These are phyloP conservation scores for Cicer chorassanicum DNA, from an alignment of 306 rosid genomes.

Conservation along the genomic window DNA sequence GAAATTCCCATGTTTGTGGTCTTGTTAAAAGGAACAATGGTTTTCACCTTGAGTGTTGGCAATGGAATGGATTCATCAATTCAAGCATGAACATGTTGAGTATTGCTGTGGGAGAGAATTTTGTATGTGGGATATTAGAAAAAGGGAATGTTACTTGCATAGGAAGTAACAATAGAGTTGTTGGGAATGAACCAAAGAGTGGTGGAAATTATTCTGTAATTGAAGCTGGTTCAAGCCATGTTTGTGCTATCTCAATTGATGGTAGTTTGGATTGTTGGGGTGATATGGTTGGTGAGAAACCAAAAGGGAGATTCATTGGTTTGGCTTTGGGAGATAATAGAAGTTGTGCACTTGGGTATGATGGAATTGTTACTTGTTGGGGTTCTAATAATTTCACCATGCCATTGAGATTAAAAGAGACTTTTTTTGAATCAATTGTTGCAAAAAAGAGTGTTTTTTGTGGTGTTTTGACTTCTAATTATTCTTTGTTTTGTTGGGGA, in stretches of 20 bases:
- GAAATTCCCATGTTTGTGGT: conserved; percentile 76
- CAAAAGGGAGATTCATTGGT: conserved; percentile 55
- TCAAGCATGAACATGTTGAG: conserved; percentile 44
- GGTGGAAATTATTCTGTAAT: conserved; percentile 47
- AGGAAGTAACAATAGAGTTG: conserved; percentile 42
- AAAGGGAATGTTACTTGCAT: conserved; percentile 51
- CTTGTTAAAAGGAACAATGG: conserved; percentile 39
- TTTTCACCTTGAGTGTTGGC: conserved; percentile 71
- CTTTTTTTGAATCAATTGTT: conserved; percentile 55
- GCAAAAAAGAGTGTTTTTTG: conserved; percentile 73
- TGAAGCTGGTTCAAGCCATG: conserved; percentile 66
- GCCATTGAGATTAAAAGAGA: conserved; percentile 52
- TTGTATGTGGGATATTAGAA: conserved; percentile 62
- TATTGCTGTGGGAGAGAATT: conserved; percentile 69
- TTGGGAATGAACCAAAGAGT: conserved; percentile 37
- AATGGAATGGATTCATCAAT: conserved; percentile 50
- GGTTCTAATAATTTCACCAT: conserved; percentile 62
- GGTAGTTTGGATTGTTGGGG: conserved; percentile 75
- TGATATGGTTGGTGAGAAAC: conserved; percentile 43
- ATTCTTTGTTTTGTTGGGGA: conserved; percentile 83
- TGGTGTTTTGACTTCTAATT: conserved; percentile 51
- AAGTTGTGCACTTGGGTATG: conserved; percentile 60
- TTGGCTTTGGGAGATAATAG: conserved; percentile 81
- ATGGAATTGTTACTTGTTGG: conserved; percentile 69
- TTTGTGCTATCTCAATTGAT: conserved; percentile 58